Base-by-base conservation (phyloP, 306 rosid genomes). In the Inga leiocalycina region DNA sequence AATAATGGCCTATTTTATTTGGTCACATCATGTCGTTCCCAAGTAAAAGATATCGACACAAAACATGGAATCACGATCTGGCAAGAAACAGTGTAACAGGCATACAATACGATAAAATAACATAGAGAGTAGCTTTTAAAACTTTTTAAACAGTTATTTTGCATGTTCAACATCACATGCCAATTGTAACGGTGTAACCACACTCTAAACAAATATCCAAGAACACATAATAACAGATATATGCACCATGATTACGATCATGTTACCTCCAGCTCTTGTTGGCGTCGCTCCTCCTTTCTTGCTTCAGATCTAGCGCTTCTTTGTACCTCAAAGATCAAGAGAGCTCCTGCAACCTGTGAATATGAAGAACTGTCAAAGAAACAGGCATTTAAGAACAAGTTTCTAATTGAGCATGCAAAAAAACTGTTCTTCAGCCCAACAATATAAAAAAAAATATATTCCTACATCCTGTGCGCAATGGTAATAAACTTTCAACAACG, bases 291-390 rank as follows among this genome's bases (percentile, higher is more conserved):
- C 89, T 96, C 99, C 86, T 96, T 96, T 77, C 94, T 91, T 46
- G 98, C 98, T 83, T 96, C 97, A 72, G 98, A 93, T 86, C 99
- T 90, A 65, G 97, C 76, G 84, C 91, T 96, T 84, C 98, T 96
- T 45, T 96, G 99, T 65, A 96, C 97, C 91, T 96, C 99, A 83
- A 92, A 85, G 82, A 93, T 85, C 69, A 93, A 81, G 70, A 88
- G 88, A 83, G n/a, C 85, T 70, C 85, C 94, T 71, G 96, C 99
- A 80, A 96, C 99, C 99, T 96, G 87, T 32, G 71, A 48, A 78
- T 37, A 69, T 52, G 78, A 69, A 84, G 77, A 83, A 66, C 54
- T 43, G 75, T 30, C 57, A 84, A n/a, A 9, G 32, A 69, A 72
- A 57, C 75, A 52, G 75, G 22, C 56, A 71, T 76, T 57, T n/a